Conservation (phyloP, 768 basidiomycete species). For the Pleurotus djamor region DNA sequence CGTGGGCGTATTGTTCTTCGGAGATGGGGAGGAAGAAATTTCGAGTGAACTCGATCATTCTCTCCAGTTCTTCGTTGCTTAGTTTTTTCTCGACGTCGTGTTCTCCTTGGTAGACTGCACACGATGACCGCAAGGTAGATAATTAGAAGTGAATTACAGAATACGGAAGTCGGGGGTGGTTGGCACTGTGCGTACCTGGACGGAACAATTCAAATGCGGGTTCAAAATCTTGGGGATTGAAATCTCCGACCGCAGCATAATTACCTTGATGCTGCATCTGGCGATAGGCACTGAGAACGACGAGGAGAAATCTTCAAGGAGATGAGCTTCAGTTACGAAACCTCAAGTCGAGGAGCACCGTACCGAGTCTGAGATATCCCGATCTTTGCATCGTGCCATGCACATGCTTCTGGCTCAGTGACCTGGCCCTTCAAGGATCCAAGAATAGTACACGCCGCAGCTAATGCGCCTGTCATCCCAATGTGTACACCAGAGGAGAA, state of each 20-base stretch:
- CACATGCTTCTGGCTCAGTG: constrained; percentile 15
- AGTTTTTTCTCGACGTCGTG: constrained; percentile 3
- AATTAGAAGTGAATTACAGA: not conserved
- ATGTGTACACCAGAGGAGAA: constrained; percentile 26
- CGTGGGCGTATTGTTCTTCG: not conserved
- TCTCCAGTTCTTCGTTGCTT: constrained; percentile 6
- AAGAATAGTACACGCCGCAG: constrained; percentile 21
- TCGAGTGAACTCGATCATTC: constrained; percentile 11
- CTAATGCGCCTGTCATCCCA: constrained; percentile 20
- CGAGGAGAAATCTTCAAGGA: constrained; percentile 29
- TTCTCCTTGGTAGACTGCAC: constrained; percentile 8
- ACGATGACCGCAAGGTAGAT: not conserved
- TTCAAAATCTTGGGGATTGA: constrained; percentile 33
- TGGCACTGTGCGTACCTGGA: constrained; percentile 20
- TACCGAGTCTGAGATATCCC: constrained; percentile 19
- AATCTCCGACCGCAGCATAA: constrained; percentile 22
- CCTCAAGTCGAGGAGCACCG: too few species aligned
- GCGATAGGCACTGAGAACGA: constrained; percentile 38
- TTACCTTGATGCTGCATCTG: constrained; percentile 32
- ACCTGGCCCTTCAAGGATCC: constrained; percentile 16
- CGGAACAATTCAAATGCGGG: constrained; percentile 33
- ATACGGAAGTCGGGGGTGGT: too few species aligned
- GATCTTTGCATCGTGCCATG: constrained; percentile 18
- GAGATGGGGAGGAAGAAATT: constrained; percentile 6
- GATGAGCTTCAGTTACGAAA: not conserved